Evolutionary conservation across 768 basidiomycete species (phyloP).

Genomic region (Macrolepiota albuminosa): DNA sequence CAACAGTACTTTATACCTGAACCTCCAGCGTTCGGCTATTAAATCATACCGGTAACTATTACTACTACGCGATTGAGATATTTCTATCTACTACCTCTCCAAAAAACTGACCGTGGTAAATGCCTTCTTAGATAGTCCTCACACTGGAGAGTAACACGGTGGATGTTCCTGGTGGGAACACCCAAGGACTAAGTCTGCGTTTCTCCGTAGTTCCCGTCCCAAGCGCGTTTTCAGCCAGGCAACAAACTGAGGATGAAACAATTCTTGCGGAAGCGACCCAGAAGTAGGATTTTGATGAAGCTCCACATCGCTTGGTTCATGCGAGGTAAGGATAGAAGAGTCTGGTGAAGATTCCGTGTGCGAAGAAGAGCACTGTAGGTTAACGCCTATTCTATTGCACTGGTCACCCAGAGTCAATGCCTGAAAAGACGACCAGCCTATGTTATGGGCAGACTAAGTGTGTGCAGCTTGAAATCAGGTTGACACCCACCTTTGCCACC

Average conservation of each 20-base stretch:
- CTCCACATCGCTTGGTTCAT: background rate
- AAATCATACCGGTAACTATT: too few relatives aligned
- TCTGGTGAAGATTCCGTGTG: background rate
- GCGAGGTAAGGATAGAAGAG: background rate
- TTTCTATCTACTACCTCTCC: too few relatives aligned
- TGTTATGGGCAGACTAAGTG: background rate
- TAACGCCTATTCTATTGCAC: background rate
- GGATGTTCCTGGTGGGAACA: background rate
- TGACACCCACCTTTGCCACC: background rate
- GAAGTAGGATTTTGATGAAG: too few relatives aligned
- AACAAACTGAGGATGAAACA: background rate
- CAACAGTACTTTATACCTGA: too few relatives aligned
- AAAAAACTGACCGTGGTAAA: background rate
- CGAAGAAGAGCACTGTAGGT: background rate
- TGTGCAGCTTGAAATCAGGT: background rate
- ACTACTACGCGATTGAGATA: too few relatives aligned
- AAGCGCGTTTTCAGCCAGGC: too few relatives aligned
- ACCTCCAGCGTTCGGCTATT: too few relatives aligned
- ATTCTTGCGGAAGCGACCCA: background rate
- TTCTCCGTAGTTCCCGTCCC: background rate
- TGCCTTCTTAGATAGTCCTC: background rate
- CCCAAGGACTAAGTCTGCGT: too few relatives aligned
- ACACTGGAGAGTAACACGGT: background rate
- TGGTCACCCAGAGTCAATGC: too few relatives aligned
- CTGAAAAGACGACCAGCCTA: background rate